These are phyloP conservation scores for Danielozyma ontarioensis DNA, from an alignment of 805 yeast genomes.

Conservation along the genomic window DNA sequence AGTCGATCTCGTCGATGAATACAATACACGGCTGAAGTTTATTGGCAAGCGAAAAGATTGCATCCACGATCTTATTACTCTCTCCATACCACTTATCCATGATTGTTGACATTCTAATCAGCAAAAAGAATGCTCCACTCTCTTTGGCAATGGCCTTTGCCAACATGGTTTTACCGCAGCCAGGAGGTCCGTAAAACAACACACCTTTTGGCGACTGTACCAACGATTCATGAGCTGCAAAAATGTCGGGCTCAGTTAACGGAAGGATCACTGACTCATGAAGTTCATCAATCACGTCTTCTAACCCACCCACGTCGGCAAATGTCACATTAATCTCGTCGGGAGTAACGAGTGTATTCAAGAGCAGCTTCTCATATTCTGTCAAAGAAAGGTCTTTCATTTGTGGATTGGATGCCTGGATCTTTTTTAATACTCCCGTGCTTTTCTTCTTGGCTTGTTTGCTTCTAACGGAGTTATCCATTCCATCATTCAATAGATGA, in stretches of 20 bases:
- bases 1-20: constrained; percentile 94
- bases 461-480: constrained; percentile 36
- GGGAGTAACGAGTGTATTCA: constrained; percentile 78
- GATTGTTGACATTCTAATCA: constrained; percentile 86
- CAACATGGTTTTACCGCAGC: constrained; percentile 96
- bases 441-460: constrained; percentile 62
- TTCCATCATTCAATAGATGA: constrained; percentile 31
- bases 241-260: constrained; percentile 65
- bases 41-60: constrained; percentile 81
- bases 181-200: constrained; percentile 90
- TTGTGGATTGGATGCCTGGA: constrained; percentile 51
- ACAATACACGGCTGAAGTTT: constrained; percentile 92
- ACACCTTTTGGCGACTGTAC: constrained; percentile 95
- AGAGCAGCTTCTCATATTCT: constrained; percentile 71
- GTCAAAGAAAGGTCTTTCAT: constrained; percentile 49
- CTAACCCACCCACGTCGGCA: constrained; percentile 86
- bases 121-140: constrained; percentile 85
- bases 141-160: constrained; percentile 94
- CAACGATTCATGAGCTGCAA: constrained; percentile 59
- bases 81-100: constrained; percentile 99
- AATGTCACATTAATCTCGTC: constrained; percentile 75
- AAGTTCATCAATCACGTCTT: constrained; percentile 73
- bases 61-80: constrained; percentile 88
- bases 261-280: constrained; percentile 89
- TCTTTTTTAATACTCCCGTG: constrained; percentile 33